phyloP scores from a whole-genome alignment of 2,329 filamentous ascomycete species.

The Colletotrichum sp. region DNA sequence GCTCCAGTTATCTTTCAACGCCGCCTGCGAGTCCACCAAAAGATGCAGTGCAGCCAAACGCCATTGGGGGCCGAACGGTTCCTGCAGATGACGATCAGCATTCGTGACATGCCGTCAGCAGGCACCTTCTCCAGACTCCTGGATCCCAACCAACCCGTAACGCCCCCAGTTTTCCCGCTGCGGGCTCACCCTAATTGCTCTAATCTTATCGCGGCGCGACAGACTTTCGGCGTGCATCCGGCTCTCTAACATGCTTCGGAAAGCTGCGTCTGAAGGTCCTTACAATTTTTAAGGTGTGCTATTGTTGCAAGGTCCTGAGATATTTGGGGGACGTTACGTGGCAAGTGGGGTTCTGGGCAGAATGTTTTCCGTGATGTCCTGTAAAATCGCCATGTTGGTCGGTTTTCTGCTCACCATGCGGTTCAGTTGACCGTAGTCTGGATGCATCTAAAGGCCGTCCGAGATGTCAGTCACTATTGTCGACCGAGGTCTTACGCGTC shows the following conservation, averaged over 20 bases:
- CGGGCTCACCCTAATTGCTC: neutral
- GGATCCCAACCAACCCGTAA: neutral
- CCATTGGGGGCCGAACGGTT: neutral
- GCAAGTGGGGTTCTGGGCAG: neutral
- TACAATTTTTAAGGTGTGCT: neutral
- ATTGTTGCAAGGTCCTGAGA: neutral
- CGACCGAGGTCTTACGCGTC: neutral
- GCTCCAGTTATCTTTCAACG: neutral
- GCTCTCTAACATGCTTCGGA: neutral
- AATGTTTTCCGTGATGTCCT: neutral
- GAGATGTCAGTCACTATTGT: neutral
- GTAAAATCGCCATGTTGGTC: neutral
- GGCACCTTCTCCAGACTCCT: neutral
- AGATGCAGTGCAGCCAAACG: neutral
- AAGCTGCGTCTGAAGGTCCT: neutral
- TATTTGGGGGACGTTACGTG: neutral
- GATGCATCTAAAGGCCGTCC: neutral
- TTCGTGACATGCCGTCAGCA: neutral
- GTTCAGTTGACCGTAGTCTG: neutral
- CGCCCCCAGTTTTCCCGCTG: neutral
- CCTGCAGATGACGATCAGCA: constrained; percentile 1
- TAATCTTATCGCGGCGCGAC: neutral
- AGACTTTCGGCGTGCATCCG: neutral
- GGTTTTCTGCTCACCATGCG: neutral
- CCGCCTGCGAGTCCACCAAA: neutral